A percentile compares a stretch with the other conserved stretches of the same genome.
Evolutionary conservation across 495 filamentous ascomycete genomes (phyloP).

Genomic region (Bombardia bombarda): DNA sequence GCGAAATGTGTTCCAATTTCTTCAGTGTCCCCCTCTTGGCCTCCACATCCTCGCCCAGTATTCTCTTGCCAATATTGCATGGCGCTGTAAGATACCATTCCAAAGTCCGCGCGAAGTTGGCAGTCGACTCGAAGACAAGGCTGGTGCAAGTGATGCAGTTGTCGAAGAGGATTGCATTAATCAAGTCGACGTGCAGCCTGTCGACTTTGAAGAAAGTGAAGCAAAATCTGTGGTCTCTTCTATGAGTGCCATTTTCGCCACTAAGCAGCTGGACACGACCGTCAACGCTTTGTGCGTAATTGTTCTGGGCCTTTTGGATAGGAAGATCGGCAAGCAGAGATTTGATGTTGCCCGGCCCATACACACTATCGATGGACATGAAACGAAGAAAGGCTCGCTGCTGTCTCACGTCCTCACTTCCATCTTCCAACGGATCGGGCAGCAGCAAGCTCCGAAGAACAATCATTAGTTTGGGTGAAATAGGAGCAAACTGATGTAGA

Average conservation of each 20-base stretch:
- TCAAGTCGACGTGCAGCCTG: conserved; percentile 28
- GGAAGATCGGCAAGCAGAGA: conserved; percentile 31
- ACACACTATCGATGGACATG: conserved; percentile 3
- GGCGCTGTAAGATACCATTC: conserved; percentile 25
- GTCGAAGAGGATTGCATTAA: conserved; percentile 37
- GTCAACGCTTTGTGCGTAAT: conserved; percentile 25
- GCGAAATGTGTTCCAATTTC: conserved; percentile 18
- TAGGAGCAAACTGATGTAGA: conserved; percentile 36
- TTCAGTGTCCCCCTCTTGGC: conserved; percentile 15
- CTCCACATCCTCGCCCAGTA: conserved; percentile 2
- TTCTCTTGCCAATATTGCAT: conserved; percentile 12
- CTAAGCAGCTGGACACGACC: conserved; percentile 9
- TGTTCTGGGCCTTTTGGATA: conserved; percentile 29
- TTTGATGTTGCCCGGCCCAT: conserved; percentile 1
- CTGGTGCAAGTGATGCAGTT: conserved; percentile 15
- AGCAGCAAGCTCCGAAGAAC: conserved; percentile 28
- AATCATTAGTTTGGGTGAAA: conserved; percentile 45
- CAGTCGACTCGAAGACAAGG: conserved; percentile 21
- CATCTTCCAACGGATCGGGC: conserved; percentile 21
- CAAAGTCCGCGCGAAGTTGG: conserved; percentile 16
- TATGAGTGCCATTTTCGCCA: conserved; percentile 8
- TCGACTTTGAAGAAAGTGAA: conserved; percentile 32
- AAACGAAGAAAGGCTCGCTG: conserved; percentile 1
- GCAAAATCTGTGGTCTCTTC: conserved; percentile 26
- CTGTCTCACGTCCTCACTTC: conserved; percentile 3